These are phyloP conservation scores for Tylopilus balloui DNA, from an alignment of 768 basidiomycete species.

Conservation along the genomic window DNA sequence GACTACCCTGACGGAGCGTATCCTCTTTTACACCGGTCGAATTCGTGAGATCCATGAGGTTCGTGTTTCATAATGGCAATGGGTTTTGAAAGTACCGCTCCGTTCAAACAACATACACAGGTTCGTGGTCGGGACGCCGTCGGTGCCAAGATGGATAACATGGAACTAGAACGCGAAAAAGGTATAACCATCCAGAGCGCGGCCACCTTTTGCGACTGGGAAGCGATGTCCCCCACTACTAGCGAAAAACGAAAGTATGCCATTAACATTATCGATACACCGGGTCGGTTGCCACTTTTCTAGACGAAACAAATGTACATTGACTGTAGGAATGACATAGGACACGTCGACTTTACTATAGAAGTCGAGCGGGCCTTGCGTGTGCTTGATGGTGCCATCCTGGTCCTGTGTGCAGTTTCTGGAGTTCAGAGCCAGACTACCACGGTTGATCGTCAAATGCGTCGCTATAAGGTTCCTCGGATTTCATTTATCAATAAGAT, in stretches of 20 bases:
- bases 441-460: constrained; percentile 98
- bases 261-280: constrained; percentile 98
- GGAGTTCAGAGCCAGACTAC: constrained; percentile 98
- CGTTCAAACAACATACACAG: constrained; percentile 33
- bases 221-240: constrained; percentile 56
- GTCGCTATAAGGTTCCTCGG: constrained; percentile 91
- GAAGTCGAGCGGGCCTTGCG: constrained; percentile 97
- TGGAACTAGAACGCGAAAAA: constrained; percentile 98
- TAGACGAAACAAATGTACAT: not conserved
- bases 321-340: constrained; percentile 36
- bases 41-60: constrained; percentile 97
- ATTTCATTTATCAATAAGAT: constrained; percentile 98
- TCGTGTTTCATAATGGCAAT: constrained; percentile 24
- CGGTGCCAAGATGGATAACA: constrained; percentile 99
- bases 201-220: constrained; percentile 98
- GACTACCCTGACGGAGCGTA: constrained; percentile 94
- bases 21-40: constrained; percentile 93
- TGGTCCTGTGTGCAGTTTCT: constrained; percentile 95
- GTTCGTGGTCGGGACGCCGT: constrained; percentile 92
- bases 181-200: constrained; percentile 99
- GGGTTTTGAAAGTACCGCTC: not conserved
- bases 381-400: constrained; percentile 92
- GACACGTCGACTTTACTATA: constrained; percentile 99
- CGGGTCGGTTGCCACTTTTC: constrained; percentile 46
- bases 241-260: constrained; percentile 77